These are phyloP conservation scores for Leptographium lundbergii DNA, from an alignment of 2,329 filamentous ascomycete species.

Conservation along the genomic window DNA sequence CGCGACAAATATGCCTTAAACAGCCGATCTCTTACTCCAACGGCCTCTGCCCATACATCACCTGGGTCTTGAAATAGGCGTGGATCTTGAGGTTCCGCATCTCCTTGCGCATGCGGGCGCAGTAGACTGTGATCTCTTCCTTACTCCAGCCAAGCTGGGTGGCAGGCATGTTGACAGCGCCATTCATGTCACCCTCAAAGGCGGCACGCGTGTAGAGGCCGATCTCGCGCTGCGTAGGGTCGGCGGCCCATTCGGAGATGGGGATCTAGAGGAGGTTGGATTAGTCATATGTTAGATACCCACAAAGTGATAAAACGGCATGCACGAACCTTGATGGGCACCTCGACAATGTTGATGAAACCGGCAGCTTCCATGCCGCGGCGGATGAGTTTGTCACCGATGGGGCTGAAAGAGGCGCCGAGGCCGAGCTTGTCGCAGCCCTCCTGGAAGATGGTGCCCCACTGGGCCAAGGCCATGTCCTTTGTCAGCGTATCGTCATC, in stretches of 20 bases:
- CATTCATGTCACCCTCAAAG: slow-evolving; percentile 8
- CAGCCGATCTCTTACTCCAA: too few relatives aligned
- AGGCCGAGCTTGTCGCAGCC: not conserved
- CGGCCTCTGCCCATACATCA: too few relatives aligned
- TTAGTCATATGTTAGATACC: too few relatives aligned
- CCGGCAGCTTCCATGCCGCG: slow-evolving; percentile 41
- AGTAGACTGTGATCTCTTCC: slow-evolving; percentile 8
- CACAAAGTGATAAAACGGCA: not conserved
- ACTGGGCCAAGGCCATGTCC: slow-evolving; percentile 13
- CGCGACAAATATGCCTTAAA: too few relatives aligned
- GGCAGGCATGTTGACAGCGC: slow-evolving; percentile 8
- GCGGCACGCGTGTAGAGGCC: slow-evolving; percentile 12
- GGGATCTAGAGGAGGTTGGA: slow-evolving; percentile 10
- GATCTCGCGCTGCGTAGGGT: slow-evolving; percentile 16
- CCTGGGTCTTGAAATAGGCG: too few relatives aligned
- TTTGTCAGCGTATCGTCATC: slow-evolving; percentile 15
- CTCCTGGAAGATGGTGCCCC: slow-evolving; percentile 6
- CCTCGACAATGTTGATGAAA: slow-evolving; percentile 42
- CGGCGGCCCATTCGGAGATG: slow-evolving; percentile 21
- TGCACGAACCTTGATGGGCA: slow-evolving; percentile 30
- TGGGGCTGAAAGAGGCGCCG: not conserved
- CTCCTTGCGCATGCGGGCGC: slow-evolving; percentile 9
- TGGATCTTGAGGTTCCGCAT: slow-evolving; percentile 1
- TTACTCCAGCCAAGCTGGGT: slow-evolving; percentile 10
- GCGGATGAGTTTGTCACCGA: slow-evolving; percentile 37